Conservation (phyloP, 225 moss, liverwort and hornwort genomes). For the Pseudisothecium myosuroides region DNA sequence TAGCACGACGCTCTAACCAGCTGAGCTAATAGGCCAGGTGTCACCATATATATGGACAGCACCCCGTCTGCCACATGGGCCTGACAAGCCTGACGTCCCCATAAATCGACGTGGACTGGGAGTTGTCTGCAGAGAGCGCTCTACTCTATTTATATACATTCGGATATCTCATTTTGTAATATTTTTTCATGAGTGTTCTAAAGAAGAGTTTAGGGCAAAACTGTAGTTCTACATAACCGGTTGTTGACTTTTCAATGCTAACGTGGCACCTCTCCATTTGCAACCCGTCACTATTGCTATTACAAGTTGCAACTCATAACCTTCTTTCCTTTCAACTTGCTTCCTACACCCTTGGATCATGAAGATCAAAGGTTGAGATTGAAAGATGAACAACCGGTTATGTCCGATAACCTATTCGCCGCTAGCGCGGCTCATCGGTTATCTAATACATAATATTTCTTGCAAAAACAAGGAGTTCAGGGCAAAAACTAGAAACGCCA, state of each 20-base stretch:
- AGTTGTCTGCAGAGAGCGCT: fast-evolving
- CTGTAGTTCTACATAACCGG: background rate
- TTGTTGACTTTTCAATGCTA: no score
- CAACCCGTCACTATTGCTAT: no score
- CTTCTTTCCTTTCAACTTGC: no score
- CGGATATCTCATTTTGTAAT: no score
- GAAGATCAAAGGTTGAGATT: no score
- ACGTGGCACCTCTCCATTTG: no score
- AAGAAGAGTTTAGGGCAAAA: background rate
- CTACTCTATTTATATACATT: background rate
- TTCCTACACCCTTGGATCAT: no score
- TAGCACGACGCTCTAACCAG: constrained; percentile 24
- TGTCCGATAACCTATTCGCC: no score
- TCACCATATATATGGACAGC: fast-evolving
- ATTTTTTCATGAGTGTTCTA: no score
- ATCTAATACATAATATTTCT: background rate
- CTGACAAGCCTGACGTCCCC: fast-evolving
- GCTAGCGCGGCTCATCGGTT: no score
- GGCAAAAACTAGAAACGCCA: background rate
- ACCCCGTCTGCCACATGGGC: fast-evolving
- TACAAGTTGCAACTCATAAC: no score
- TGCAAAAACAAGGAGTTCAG: background rate
- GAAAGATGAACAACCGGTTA: no score
- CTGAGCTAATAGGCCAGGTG: constrained; percentile 1
- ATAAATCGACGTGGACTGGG: background rate